A percentile compares a stretch with the other conserved stretches of the same genome.
Conservation (phyloP, 208 protist genomes). For the Vickermania spadyakhi region DNA sequence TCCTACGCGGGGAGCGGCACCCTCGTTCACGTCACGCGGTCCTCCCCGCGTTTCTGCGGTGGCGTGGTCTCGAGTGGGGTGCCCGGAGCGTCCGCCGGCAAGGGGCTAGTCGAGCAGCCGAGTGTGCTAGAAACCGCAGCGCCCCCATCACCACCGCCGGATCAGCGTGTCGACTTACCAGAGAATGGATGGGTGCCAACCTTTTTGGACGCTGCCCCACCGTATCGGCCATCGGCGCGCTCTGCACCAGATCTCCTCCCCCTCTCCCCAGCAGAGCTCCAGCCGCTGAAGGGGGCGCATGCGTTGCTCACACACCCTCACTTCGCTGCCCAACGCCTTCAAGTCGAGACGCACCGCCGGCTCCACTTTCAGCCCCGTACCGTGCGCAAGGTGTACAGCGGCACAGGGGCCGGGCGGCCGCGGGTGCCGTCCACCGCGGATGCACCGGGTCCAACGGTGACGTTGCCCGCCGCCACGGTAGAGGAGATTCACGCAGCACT, state of each 20-base stretch:
- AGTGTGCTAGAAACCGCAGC: too few species aligned
- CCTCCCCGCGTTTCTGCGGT: neutral
- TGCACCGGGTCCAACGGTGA: neutral
- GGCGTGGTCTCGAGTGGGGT: neutral
- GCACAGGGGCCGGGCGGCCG: neutral
- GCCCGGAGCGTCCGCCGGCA: neutral
- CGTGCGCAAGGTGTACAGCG: neutral
- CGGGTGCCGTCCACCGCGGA: too few species aligned
- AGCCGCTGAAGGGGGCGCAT: slow-evolving; percentile 40
- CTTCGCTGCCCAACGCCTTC: neutral
- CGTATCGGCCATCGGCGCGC: neutral
- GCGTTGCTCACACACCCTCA: slow-evolving; percentile 13
- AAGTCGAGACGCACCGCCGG: neutral
- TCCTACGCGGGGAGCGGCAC: neutral
- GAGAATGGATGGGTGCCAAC: neutral
- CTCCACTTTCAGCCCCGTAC: neutral
- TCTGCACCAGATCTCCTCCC: neutral
- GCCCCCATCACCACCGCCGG: neutral
- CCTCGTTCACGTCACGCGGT: neutral
- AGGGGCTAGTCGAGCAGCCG: too few species aligned
- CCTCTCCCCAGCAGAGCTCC: slow-evolving; percentile 13
- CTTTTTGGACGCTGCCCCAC: neutral
- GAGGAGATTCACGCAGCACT: neutral
- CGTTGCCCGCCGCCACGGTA: neutral
- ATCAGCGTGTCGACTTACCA: neutral